Percentiles rank a stretch among this genome's conserved stretches.
Conservation (phyloP, 495 filamentous ascomycete species). For the Pseudotulostoma volvatum region DNA sequence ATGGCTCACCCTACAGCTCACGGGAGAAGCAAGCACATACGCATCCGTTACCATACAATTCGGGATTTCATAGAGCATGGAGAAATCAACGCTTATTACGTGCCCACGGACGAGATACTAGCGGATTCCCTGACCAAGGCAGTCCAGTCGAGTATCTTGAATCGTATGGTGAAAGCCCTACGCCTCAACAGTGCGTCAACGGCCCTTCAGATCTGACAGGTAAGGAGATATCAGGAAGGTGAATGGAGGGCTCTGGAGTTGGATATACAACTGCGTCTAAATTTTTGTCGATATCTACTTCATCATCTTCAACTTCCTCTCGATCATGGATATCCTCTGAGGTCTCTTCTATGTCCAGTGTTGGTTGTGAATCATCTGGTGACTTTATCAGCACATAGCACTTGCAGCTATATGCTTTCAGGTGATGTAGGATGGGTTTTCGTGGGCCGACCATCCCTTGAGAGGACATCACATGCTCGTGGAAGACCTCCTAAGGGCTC, state of each 20-base stretch:
- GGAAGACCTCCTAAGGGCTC: conserved; percentile 1
- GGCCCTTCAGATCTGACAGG: too few species aligned
- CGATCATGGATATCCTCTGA: too few species aligned
- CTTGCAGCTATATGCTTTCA: conserved; percentile 1
- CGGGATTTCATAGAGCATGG: conserved; percentile 3
- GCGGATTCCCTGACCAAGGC: conserved; percentile 13
- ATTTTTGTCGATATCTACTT: too few species aligned
- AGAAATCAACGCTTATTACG: conserved; percentile 1
- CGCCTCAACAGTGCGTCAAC: background rate
- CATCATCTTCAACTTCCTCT: background rate
- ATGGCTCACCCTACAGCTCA: too few species aligned
- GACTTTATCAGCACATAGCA: conserved; percentile 8
- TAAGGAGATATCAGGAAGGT: too few species aligned
- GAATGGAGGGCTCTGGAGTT: too few species aligned
- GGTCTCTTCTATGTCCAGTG: conserved; percentile 1
- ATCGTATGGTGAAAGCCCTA: background rate
- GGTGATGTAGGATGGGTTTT: too few species aligned
- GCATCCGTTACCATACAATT: conserved; percentile 8
- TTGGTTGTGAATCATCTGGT: conserved; percentile 4
- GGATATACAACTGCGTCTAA: too few species aligned
- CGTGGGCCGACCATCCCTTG: background rate
- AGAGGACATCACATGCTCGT: background rate
- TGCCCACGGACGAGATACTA: conserved; percentile 4
- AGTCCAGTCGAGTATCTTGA: background rate
- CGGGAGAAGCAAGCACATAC: conserved; percentile 9